Evolutionary conservation across 1,139 yeast species (phyloP).

Genomic region (Spathaspora sp.): DNA sequence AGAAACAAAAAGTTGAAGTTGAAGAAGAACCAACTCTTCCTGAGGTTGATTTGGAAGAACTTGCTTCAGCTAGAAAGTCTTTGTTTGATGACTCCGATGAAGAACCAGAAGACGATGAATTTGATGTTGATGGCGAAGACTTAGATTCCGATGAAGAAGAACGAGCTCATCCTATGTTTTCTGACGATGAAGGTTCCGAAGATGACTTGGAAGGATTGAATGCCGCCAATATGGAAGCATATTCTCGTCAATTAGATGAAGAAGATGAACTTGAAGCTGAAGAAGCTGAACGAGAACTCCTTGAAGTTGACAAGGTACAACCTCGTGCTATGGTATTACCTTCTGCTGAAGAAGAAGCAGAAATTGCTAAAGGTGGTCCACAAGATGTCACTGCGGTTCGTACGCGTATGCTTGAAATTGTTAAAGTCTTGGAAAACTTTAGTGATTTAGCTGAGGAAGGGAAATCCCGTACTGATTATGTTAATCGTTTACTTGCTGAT

Average conservation of each 20-base stretch:
- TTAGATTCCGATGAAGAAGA: slow-evolving; percentile 56
- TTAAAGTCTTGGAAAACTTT: slow-evolving; percentile 93
- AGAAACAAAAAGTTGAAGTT: slow-evolving; percentile 30
- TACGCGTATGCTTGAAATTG: slow-evolving; percentile 93
- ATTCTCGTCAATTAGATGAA: slow-evolving; percentile 66
- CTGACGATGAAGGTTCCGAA: slow-evolving; percentile 75
- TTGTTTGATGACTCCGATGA: slow-evolving; percentile 74
- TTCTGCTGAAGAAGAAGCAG: slow-evolving; percentile 52
- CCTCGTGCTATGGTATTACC: slow-evolving; percentile 76
- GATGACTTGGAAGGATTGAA: slow-evolving; percentile 78
- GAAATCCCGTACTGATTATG: slow-evolving; percentile 78
- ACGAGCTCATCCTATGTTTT: slow-evolving; percentile 74
- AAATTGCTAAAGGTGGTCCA: slow-evolving; percentile 49
- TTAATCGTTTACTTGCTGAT: slow-evolving; percentile 74
- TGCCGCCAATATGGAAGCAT: slow-evolving; percentile 85
- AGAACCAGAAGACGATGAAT: slow-evolving; percentile 47
- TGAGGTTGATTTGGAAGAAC: slow-evolving; percentile 63
- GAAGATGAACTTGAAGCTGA: slow-evolving; percentile 72
- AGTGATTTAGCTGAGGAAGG: slow-evolving; percentile 83
- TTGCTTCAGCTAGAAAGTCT: slow-evolving; percentile 66
- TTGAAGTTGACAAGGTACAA: slow-evolving; percentile 57
- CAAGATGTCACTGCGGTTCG: slow-evolving; percentile 80
- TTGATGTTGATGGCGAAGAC: slow-evolving; percentile 55
- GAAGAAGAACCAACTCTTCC: slow-evolving; percentile 48
- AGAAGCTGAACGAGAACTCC: slow-evolving; percentile 75